A percentile compares a stretch with the other conserved stretches of the same genome.
Evolutionary conservation across 352 stramenopile genomes (phyloP).

Genomic region (Pythium folliculosum): DNA sequence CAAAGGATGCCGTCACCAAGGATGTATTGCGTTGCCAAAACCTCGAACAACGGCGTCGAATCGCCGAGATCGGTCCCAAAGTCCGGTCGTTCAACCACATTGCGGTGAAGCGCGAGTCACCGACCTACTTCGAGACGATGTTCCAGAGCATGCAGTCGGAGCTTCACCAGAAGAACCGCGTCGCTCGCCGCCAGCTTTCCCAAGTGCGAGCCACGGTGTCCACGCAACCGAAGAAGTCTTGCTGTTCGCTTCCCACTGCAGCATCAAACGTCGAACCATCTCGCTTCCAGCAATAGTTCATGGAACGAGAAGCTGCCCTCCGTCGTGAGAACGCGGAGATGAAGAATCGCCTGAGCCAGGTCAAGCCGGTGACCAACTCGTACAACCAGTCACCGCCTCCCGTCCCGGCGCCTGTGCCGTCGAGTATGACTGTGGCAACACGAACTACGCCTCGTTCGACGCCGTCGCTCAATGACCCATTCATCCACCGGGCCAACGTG

Average conservation of each 20-base stretch:
- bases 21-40: not conserved
- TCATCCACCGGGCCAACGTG: not conserved
- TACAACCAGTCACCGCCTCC: not conserved
- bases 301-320: not conserved
- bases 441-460: not conserved
- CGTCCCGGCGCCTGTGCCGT: not conserved
- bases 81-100: not conserved
- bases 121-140: not conserved
- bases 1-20: not conserved
- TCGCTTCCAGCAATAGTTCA: not conserved
- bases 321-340: not conserved
- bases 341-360: not conserved
- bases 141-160: not conserved
- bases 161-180: not conserved
- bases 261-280: too few species aligned
- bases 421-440: not conserved
- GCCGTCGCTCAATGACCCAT: not conserved
- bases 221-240: not conserved
- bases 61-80: not conserved
- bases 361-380: not conserved
- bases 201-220: not conserved
- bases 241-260: not conserved
- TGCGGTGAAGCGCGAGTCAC: not conserved
- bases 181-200: not conserved
- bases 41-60: not conserved